phyloP scores from a whole-genome alignment of 176 grass and related monocot genomes.

The Oryza nivara region DNA sequence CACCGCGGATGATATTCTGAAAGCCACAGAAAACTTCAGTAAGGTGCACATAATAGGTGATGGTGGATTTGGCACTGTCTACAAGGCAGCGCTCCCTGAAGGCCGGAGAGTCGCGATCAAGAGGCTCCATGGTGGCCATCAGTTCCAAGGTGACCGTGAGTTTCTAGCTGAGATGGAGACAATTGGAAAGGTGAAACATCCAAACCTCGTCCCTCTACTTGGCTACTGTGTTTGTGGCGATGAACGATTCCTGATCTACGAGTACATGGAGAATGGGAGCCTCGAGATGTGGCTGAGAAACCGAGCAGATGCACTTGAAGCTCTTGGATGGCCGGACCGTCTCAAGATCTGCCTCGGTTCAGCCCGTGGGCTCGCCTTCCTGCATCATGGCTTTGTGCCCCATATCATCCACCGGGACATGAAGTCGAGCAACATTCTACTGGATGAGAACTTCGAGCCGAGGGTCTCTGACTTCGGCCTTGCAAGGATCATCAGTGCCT shows the following conservation, averaged over 20 bases:
- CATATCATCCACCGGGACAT: constrained; percentile 99
- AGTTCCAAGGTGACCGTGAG: constrained; percentile 82
- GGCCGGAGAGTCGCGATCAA: constrained; percentile 79
- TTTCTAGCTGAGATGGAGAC: constrained; percentile 98
- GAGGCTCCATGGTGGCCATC: constrained; percentile 85
- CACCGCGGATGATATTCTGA: constrained; percentile 81
- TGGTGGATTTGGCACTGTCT: constrained; percentile 94
- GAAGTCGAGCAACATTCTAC: constrained; percentile 95
- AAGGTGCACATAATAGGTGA: constrained; percentile 91
- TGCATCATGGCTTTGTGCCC: constrained; percentile 94
- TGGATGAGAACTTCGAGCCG: constrained; percentile 82
- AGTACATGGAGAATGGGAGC: constrained; percentile 98
- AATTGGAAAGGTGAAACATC: constrained; percentile 95
- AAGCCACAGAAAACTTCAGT: constrained; percentile 92
- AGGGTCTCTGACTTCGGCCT: constrained; percentile 97
- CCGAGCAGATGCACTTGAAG: constrained; percentile 78
- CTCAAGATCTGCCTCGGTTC: constrained; percentile 90
- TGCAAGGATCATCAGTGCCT: constrained; percentile 95
- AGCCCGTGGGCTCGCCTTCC: constrained; percentile 80
- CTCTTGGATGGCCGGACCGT: constrained; percentile 79
- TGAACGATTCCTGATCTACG: constrained; percentile 89
- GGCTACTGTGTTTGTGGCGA: constrained; percentile 96
- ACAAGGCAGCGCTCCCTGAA: constrained; percentile 73
- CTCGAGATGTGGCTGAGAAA: constrained; percentile 90
- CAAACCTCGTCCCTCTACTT: constrained; percentile 85